Conservation (phyloP, 2,329 filamentous ascomycete genomes). For the Hymenoscyphus linearis region DNA sequence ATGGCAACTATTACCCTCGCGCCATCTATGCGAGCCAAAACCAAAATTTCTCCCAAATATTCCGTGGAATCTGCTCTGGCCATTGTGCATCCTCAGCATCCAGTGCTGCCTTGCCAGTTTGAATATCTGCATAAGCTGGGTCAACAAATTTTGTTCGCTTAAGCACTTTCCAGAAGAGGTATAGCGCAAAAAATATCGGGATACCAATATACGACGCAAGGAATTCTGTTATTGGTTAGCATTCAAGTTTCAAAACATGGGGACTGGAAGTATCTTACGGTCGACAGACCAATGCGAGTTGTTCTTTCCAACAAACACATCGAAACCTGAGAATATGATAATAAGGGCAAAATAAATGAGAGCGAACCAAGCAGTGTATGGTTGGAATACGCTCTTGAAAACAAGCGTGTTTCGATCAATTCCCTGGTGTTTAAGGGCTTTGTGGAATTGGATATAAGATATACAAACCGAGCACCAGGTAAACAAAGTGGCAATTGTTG, state of each 20-base stretch:
- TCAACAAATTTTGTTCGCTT: constrained; percentile 50
- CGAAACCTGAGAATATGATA: constrained; percentile 70
- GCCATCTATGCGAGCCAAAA: constrained; percentile 39
- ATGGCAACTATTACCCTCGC: constrained; percentile 1
- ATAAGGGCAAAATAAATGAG: constrained; percentile 61
- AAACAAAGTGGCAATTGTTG: constrained; percentile 71
- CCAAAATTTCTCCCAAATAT: constrained; percentile 39
- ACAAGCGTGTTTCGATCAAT: constrained; percentile 63
- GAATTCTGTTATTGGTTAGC: constrained; percentile 66
- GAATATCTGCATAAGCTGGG: constrained; percentile 39
- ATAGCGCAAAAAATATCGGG: constrained; percentile 63
- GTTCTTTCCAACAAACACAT: constrained; percentile 62
- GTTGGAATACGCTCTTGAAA: constrained; percentile 64
- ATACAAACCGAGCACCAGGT: constrained; percentile 66
- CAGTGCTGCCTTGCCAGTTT: constrained; percentile 40
- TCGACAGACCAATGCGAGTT: constrained; percentile 57
- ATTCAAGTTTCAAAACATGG: background rate
- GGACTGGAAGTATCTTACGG: constrained; percentile 28
- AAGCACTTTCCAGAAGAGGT: constrained; percentile 64
- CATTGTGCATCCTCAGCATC: constrained; percentile 39
- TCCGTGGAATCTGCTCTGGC: constrained; percentile 36
- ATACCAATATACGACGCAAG: constrained; percentile 72
- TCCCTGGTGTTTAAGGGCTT: constrained; percentile 63
- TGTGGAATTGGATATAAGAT: constrained; percentile 68
- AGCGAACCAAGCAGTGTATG: constrained; percentile 63